Conservation (phyloP, 2,329 filamentous ascomycete species). For the Pestalotiopsis sp. region DNA sequence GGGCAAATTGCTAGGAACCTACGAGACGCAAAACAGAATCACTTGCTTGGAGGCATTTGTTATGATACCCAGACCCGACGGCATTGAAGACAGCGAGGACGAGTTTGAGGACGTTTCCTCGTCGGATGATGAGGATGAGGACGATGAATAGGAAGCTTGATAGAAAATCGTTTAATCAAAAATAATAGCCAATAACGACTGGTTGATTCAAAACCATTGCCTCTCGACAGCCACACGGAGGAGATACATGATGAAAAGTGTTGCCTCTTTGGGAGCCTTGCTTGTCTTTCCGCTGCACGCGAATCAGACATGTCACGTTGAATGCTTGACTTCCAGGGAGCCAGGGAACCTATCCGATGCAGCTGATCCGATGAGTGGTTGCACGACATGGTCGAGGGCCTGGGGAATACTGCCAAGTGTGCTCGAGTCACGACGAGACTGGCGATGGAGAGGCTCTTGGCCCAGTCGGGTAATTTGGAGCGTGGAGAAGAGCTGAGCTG, state of each 20-base stretch:
- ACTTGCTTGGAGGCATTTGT: constrained; percentile 86
- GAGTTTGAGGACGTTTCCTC: constrained; percentile 29
- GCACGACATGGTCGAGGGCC: not conserved
- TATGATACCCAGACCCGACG: constrained; percentile 71
- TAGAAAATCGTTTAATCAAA: constrained; percentile 37
- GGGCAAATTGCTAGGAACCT: constrained; percentile 71
- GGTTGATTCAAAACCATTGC: constrained; percentile 12
- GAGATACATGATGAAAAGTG: not conserved
- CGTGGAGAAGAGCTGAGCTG: not conserved
- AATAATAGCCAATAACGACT: constrained; percentile 13
- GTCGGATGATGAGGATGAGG: constrained; percentile 52
- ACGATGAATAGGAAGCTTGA: constrained; percentile 23
- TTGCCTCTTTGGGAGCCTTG: not conserved
- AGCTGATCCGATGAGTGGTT: not conserved
- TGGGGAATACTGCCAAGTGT: not conserved
- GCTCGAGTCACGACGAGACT: not conserved
- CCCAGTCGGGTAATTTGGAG: not conserved
- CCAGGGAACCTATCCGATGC: not conserved
- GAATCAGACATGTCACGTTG: not conserved
- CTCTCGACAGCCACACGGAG: not conserved
- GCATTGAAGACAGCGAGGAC: constrained; percentile 57
- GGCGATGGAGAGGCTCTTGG: not conserved
- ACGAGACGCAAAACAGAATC: constrained; percentile 84
- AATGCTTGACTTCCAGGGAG: not conserved
- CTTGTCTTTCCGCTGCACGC: not conserved